Conservation (phyloP, 306 rosid species). For the Cucurbita argyrosperma region DNA sequence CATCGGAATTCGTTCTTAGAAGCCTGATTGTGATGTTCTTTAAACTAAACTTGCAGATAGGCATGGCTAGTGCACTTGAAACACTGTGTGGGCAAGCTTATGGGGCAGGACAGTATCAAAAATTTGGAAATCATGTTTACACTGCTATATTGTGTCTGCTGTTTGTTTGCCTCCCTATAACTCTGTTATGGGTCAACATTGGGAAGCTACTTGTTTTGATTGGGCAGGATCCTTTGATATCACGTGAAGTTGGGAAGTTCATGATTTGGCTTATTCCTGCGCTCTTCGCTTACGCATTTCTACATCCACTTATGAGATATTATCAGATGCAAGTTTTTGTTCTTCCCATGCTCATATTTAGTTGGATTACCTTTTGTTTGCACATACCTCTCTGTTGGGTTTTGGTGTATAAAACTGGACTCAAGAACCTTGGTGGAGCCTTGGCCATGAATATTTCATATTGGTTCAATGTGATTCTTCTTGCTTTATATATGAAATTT, state of each 20-base stretch:
- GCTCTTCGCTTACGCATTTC: slow-evolving; percentile 48
- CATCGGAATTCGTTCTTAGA: not conserved
- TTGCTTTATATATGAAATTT: slow-evolving; percentile 33
- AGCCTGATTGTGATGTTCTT: not conserved
- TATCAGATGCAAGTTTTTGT: slow-evolving; percentile 58
- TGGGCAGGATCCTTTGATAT: slow-evolving; percentile 73
- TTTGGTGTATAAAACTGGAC: slow-evolving; percentile 43
- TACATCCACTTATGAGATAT: slow-evolving; percentile 48
- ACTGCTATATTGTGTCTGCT: slow-evolving; percentile 31
- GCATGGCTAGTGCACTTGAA: slow-evolving; percentile 31
- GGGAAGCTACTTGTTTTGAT: slow-evolving; percentile 33
- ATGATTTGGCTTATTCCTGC: slow-evolving; percentile 51
- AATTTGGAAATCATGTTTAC: slow-evolving; percentile 15
- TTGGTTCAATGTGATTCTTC: slow-evolving; percentile 54
- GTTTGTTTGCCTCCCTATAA: slow-evolving; percentile 40
- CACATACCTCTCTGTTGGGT: slow-evolving; percentile 56
- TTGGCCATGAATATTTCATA: slow-evolving; percentile 45
- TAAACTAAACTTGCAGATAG: slow-evolving; percentile 13
- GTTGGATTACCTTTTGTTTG: slow-evolving; percentile 24
- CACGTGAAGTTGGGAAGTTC: slow-evolving; percentile 53
- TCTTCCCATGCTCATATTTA: slow-evolving; percentile 39
- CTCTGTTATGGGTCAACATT: slow-evolving; percentile 43
- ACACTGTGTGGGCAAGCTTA: slow-evolving; percentile 34
- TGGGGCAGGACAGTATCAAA: slow-evolving; percentile 29
- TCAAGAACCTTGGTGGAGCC: slow-evolving; percentile 54